Conservation (phyloP, 208 protist genomes). For the Trypanosoma conorhini region DNA sequence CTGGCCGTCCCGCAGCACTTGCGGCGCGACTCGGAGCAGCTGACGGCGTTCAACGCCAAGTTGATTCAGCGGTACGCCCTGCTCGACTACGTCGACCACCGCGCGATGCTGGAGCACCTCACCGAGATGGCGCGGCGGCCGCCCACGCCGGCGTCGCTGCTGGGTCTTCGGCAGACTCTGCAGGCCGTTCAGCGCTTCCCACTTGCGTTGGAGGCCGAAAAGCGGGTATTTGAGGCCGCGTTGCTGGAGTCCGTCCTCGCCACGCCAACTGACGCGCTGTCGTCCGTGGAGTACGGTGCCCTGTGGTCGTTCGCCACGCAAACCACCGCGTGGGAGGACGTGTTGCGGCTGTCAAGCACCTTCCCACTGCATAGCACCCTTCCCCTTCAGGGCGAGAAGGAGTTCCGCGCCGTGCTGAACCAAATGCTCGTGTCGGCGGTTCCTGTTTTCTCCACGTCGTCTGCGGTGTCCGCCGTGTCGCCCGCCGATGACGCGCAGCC, state of each 20-base stretch:
- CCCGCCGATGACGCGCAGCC: background rate
- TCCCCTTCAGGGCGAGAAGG: constrained; percentile 28
- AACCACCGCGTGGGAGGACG: constrained; percentile 34
- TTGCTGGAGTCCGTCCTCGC: constrained; percentile 32
- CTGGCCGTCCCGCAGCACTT: constrained; percentile 29
- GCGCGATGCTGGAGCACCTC: constrained; percentile 36
- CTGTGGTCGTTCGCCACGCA: constrained; percentile 48
- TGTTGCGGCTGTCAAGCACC: constrained; percentile 35
- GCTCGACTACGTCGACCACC: constrained; percentile 63
- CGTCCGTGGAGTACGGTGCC: constrained; percentile 27
- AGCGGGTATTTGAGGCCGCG: constrained; percentile 27
- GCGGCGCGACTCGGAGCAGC: constrained; percentile 7
- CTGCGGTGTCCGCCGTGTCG: background rate
- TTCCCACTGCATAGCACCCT: constrained; percentile 45
- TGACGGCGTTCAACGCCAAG: constrained; percentile 36
- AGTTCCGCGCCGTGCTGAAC: constrained; percentile 40
- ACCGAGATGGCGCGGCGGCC: constrained; percentile 11
- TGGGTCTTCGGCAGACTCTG: constrained; percentile 25
- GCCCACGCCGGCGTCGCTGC: constrained; percentile 5
- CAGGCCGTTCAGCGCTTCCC: constrained; percentile 52
- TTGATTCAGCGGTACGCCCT: constrained; percentile 40
- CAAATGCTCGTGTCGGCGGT: constrained; percentile 20
- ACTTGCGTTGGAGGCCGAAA: constrained; percentile 15
- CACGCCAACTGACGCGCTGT: constrained; percentile 18
- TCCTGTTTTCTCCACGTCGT: background rate